phyloP scores from a whole-genome alignment of 2,329 filamentous ascomycete genomes.

The Phyllosticta capitalensis region DNA sequence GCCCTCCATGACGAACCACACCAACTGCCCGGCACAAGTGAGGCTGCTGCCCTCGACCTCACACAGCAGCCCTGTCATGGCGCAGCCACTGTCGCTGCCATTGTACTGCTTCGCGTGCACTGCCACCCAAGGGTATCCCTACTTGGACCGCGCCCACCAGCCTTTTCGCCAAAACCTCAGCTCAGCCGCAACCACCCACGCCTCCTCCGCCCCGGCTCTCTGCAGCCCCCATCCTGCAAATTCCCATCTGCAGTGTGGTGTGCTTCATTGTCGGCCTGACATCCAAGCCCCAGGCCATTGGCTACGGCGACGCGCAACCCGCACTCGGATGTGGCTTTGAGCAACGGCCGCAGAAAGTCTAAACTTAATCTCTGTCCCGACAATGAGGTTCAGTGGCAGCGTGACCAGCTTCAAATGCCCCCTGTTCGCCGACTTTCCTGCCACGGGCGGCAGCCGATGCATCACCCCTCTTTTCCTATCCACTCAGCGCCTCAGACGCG shows the following conservation, averaged over 20 bases:
- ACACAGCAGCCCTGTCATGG: background rate
- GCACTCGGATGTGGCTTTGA: background rate
- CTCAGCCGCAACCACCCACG: background rate
- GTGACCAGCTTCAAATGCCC: background rate
- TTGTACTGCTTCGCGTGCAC: background rate
- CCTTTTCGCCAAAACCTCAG: background rate
- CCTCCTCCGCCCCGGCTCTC: background rate
- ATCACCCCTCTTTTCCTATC: background rate
- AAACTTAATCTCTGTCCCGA: background rate
- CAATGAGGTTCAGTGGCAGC: background rate
- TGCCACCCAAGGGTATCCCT: background rate
- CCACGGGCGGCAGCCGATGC: background rate
- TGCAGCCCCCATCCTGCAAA: background rate
- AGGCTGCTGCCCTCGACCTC: background rate
- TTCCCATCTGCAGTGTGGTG: background rate
- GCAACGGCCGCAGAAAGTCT: background rate
- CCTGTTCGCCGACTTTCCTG: background rate
- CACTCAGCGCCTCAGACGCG: background rate
- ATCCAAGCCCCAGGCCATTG: background rate
- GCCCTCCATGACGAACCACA: background rate
- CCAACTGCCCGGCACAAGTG: background rate
- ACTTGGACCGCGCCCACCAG: background rate
- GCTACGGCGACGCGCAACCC: background rate
- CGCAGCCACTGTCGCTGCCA: no score
- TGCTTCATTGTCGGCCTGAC: background rate